Base-by-base conservation (phyloP, 805 yeast species). In the Wickerhamomyces chaumierensis region DNA sequence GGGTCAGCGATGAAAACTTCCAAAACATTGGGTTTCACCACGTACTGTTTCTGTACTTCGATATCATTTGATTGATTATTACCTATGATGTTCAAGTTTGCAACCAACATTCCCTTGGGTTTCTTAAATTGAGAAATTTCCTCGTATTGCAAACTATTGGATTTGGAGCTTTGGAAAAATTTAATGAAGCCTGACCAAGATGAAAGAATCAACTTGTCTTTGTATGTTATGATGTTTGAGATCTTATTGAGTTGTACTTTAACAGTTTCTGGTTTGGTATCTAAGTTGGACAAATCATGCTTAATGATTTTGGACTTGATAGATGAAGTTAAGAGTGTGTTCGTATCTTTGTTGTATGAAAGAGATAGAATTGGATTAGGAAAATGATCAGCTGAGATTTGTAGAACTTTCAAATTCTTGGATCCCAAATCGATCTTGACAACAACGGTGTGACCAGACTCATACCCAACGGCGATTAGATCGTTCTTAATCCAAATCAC, bases 361-460 rank as follows among this genome's bases (percentile, higher is more conserved):
- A 78, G 40, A 0, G 75, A 61, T 0, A 75, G 53, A 2, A 77
- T 60, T 1, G 85, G 83, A 52, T 71, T 69, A 0, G 84, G 84
- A 9, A 48, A 52, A 43, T 73, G 78, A 3, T 52, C 46, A 29
- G 47, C 42, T 9, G 42, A 27, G 27, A 51, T 47, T 1, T 47
- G 32, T 13, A 41, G n/a, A 1, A 53, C 38, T 14, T 40, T 25
- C 20, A 21, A 42, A n/a, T 31, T 33, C 18, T n/a, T 34, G 1
- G 21, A n/a, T 3, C 36, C 36, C 13, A 33, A n/a, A 14, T 49
- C 32, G 4, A 70, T 23, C 12, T 46, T 37, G 21, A 51, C 60
- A 1, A 58, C 48, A 1, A 60, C 57, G 6, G 75, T 65, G 47
- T 73, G 77, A 0, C 95, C 94, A 15, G 82, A 77, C 53, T 84